phyloP scores from a whole-genome alignment of 768 basidiomycete species.

The Steccherinum ochraceum region DNA sequence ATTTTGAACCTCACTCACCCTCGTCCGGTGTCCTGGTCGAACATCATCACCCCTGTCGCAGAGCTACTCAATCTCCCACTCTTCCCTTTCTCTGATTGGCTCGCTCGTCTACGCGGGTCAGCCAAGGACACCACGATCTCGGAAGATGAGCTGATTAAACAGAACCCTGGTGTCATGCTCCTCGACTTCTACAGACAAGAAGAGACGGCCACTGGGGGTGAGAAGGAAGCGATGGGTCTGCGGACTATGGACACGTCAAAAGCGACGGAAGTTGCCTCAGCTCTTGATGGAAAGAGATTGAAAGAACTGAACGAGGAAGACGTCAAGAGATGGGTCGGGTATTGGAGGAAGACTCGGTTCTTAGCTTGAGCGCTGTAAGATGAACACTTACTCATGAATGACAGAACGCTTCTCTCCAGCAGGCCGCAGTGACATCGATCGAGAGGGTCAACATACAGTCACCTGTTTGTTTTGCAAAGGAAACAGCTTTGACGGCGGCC shows the following conservation, averaged over 20 bases:
- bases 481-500: too few relatives aligned
- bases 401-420: too few relatives aligned
- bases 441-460: too few relatives aligned
- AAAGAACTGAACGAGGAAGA: constrained; percentile 1
- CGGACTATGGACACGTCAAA: background rate
- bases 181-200: constrained; percentile 14
- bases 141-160: constrained; percentile 8
- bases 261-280: constrained; percentile 1
- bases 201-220: background rate
- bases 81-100: constrained; percentile 23
- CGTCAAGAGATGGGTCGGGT: constrained; percentile 3
- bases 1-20: constrained; percentile 21
- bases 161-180: constrained; percentile 23
- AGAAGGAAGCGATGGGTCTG: constrained; percentile 5
- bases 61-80: constrained; percentile 14
- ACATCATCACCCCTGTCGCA: constrained; percentile 10
- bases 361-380: too few relatives aligned
- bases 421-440: too few relatives aligned
- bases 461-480: too few relatives aligned
- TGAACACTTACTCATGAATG: too few relatives aligned
- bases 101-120: constrained; percentile 6
- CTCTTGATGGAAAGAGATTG: background rate
- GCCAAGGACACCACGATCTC: constrained; percentile 4
- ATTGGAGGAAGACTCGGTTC: constrained; percentile 7
- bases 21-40: constrained; percentile 13